Percentiles rank a stretch among this genome's conserved stretches.
Conservation (phyloP, 306 rosid species). For the Fragaria iinumae region DNA sequence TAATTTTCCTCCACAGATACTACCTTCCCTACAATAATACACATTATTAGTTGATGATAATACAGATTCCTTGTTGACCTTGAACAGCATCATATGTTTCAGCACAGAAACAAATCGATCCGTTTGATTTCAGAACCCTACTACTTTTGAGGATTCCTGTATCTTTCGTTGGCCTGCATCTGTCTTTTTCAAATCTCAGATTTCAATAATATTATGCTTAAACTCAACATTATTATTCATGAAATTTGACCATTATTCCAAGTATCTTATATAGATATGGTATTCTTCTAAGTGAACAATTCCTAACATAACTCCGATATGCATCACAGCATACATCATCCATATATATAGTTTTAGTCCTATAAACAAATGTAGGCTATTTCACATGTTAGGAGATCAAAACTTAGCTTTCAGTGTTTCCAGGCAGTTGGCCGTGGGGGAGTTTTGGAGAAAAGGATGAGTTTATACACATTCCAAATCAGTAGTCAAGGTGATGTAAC, state of each 20-base stretch:
- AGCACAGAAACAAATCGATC: neutral
- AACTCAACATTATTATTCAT: neutral
- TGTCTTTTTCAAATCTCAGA: conserved; percentile 7
- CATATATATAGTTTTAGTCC: neutral
- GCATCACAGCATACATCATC: conserved; percentile 9
- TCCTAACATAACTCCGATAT: neutral
- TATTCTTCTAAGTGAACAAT: neutral
- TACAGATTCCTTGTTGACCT: conserved; percentile 8
- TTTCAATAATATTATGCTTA: neutral
- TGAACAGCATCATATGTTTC: neutral
- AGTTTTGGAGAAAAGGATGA: neutral
- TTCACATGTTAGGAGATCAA: neutral
- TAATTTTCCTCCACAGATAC: neutral
- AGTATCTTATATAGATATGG: neutral
- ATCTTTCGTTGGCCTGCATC: neutral
- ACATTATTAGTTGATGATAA: neutral
- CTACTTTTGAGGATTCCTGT: conserved; percentile 1
- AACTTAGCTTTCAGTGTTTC: conserved; percentile 24
- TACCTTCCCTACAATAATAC: neutral
- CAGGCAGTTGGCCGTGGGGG: neutral
- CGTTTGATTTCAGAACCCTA: neutral
- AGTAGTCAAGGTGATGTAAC: conserved; percentile 29
- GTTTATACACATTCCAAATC: conserved; percentile 21
- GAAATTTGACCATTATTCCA: neutral
- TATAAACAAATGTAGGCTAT: neutral